These are phyloP conservation scores for Phytophthora fragariaefolia DNA, from an alignment of 352 stramenopile species.

Conservation along the genomic window DNA sequence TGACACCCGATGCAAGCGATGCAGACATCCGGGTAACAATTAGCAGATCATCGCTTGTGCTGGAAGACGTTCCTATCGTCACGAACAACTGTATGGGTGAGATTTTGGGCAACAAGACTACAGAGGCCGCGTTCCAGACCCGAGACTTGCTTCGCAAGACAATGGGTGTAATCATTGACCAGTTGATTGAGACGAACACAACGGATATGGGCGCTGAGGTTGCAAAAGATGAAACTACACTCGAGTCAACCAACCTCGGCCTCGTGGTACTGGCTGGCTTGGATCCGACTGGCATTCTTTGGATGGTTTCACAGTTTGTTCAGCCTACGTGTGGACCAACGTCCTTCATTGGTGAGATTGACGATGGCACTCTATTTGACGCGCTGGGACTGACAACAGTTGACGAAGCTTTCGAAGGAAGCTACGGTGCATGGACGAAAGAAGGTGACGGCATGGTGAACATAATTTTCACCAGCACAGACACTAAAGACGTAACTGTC, in stretches of 20 bases:
- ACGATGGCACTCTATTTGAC: slow-evolving; percentile 43
- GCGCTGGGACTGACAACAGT: slow-evolving; percentile 34
- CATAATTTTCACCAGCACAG: slow-evolving; percentile 43
- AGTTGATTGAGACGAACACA: slow-evolving; percentile 43
- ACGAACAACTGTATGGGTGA: slow-evolving; percentile 39
- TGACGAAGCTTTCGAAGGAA: slow-evolving; percentile 50
- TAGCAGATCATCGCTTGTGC: slow-evolving; percentile 21
- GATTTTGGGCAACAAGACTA: slow-evolving; percentile 30
- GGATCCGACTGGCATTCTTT: slow-evolving; percentile 53
- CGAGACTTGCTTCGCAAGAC: slow-evolving; percentile 33
- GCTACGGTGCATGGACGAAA: slow-evolving; percentile 46
- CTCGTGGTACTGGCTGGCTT: slow-evolving; percentile 51
- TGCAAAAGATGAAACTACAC: slow-evolving; percentile 38
- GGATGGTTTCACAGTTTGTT: slow-evolving; percentile 57
- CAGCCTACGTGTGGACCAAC: slow-evolving; percentile 66
- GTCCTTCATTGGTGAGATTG: slow-evolving; percentile 52
- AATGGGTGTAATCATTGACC: slow-evolving; percentile 49
- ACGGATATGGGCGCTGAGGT: slow-evolving; percentile 38
- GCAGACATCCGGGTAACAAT: slow-evolving; percentile 31
- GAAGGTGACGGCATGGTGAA: slow-evolving; percentile 40
- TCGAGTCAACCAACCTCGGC: slow-evolving; percentile 48
- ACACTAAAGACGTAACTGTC: slow-evolving; percentile 32
- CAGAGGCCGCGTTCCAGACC: slow-evolving; percentile 19
- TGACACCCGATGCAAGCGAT: slow-evolving; percentile 15
- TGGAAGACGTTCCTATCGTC: slow-evolving; percentile 21